Conservation (phyloP, 768 basidiomycete species). For the Bullera alba region DNA sequence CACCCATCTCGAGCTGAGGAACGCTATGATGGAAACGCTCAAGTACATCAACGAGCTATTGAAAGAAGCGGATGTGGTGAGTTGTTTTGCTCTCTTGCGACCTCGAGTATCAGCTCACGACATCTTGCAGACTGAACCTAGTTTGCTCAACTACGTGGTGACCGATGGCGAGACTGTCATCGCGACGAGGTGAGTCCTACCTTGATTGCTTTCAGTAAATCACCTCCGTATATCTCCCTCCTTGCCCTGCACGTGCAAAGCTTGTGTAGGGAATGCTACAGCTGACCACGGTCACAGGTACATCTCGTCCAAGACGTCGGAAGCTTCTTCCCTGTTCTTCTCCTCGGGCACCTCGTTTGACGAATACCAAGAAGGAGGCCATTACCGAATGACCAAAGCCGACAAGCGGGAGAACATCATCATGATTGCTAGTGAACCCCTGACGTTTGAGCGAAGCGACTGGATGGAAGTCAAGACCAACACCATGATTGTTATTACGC, state of each 20-base stretch:
- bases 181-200: too few species aligned
- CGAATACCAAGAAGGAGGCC: constrained; percentile 78
- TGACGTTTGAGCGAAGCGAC: constrained; percentile 96
- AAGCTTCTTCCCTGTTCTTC: constrained; percentile 94
- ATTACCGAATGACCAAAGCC: constrained; percentile 90
- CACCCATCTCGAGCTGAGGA: constrained; percentile 61
- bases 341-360: constrained; percentile 91
- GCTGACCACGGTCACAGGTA: constrained; percentile 52
- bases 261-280: too few species aligned
- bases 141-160: constrained; percentile 90
- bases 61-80: constrained; percentile 55
- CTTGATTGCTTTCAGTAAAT: not conserved
- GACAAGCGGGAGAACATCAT: constrained; percentile 92
- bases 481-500: constrained; percentile 88
- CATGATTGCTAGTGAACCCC: constrained; percentile 72
- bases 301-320: constrained; percentile 81
- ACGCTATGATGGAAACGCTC: constrained; percentile 86
- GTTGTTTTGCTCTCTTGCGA: not conserved
- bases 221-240: not conserved
- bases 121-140: constrained; percentile 54
- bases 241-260: not conserved
- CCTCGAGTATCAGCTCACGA: too few species aligned
- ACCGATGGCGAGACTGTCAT: constrained; percentile 92
- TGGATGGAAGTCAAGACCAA: constrained; percentile 99
- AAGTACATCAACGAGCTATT: constrained; percentile 66